Evolutionary conservation across 441 rosid species (phyloP).

Genomic region (Jatropha podagrica): DNA sequence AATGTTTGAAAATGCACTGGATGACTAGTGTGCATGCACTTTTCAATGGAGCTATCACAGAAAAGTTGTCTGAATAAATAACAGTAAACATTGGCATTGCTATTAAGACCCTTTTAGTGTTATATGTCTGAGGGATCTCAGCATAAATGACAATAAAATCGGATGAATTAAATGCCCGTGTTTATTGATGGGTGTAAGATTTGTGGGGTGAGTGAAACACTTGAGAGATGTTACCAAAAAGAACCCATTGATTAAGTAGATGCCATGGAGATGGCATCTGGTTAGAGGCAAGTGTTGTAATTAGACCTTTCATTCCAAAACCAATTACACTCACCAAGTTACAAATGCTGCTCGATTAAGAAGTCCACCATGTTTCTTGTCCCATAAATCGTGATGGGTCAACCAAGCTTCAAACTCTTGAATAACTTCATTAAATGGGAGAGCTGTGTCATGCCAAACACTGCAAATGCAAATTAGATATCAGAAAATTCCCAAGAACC

Average conservation of each 20-base stretch:
- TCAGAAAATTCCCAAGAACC: slow-evolving; percentile 4
- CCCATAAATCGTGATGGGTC: slow-evolving; percentile 62
- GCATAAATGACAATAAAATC: background rate
- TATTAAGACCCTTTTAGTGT: background rate
- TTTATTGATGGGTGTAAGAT: too few species aligned
- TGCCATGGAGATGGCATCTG: background rate
- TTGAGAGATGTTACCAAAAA: background rate
- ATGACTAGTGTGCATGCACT: background rate
- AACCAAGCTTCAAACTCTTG: slow-evolving; percentile 88
- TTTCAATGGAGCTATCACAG: background rate
- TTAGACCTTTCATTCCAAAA: background rate
- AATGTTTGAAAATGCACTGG: background rate
- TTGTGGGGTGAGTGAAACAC: too few species aligned
- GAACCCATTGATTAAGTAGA: background rate
- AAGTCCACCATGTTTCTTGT: slow-evolving; percentile 44
- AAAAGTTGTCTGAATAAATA: background rate
- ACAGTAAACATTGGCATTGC: background rate
- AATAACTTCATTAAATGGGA: slow-evolving; percentile 72
- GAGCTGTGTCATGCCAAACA: slow-evolving; percentile 95
- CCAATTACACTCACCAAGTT: slow-evolving; percentile 65
- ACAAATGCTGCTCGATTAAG: slow-evolving; percentile 79
- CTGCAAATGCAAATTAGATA: slow-evolving; percentile 42
- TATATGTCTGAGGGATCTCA: background rate
- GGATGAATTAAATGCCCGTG: background rate
- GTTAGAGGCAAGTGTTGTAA: background rate